These are phyloP conservation scores for Colletotrichum gloeosporioides DNA, from an alignment of 2,329 filamentous ascomycete species.

Conservation along the genomic window DNA sequence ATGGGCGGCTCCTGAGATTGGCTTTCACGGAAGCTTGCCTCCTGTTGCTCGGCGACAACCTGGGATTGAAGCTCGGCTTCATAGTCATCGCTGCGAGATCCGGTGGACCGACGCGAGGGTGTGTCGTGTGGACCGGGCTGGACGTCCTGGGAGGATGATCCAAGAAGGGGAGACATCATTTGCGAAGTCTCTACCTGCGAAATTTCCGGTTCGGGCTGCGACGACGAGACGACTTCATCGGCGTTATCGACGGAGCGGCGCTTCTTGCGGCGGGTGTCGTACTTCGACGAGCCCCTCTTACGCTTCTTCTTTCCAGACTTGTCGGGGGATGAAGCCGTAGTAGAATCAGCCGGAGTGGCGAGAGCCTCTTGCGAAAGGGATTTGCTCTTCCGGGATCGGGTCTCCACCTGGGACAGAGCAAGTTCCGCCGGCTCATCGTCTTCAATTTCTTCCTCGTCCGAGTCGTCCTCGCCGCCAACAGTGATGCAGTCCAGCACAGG, in stretches of 20 bases:
- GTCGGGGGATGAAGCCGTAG: slow-evolving; percentile 23
- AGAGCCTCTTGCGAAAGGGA: slow-evolving; percentile 13
- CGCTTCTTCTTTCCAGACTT: slow-evolving; percentile 29
- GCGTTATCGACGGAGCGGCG: slow-evolving; percentile 19
- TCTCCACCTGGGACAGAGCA: slow-evolving; percentile 5
- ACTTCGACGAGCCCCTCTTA: slow-evolving; percentile 30
- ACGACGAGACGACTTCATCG: background rate
- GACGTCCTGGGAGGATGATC: background rate
- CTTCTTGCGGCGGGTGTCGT: slow-evolving; percentile 30
- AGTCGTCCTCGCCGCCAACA: slow-evolving; percentile 28
- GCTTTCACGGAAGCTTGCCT: slow-evolving; percentile 35
- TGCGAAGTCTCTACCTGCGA: background rate
- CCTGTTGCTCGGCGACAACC: slow-evolving; percentile 43
- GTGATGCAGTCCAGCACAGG: slow-evolving; percentile 37
- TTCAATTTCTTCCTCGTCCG: slow-evolving; percentile 25
- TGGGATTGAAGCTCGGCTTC: slow-evolving; percentile 49
- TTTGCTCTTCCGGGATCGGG: background rate
- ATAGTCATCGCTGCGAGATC: slow-evolving; percentile 29
- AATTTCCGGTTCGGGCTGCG: background rate
- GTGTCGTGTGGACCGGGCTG: background rate
- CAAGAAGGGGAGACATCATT: background rate
- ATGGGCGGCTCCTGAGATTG: slow-evolving; percentile 28
- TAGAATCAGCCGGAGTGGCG: slow-evolving; percentile 14
- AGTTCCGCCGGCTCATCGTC: slow-evolving; percentile 9
- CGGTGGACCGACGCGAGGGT: slow-evolving; percentile 1